These are phyloP conservation scores for Paraconiothyrium brasiliense DNA, from an alignment of 2,329 filamentous ascomycete species.

Conservation along the genomic window DNA sequence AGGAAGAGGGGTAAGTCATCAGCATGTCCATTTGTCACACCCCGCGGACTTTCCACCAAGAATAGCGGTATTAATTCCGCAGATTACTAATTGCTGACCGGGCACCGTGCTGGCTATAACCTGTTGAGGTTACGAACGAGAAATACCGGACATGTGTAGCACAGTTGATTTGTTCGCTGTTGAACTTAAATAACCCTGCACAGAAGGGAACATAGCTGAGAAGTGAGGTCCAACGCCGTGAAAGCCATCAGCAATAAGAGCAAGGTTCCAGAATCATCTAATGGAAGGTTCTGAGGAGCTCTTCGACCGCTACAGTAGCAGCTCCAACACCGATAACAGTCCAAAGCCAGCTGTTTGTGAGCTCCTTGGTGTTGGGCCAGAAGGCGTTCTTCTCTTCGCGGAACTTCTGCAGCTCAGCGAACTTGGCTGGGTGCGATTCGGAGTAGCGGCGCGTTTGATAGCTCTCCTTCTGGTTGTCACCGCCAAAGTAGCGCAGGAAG, in stretches of 20 bases:
- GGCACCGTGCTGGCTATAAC: neutral
- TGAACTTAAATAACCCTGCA: neutral
- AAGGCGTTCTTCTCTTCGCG: conserved; percentile 66
- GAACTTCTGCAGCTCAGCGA: conserved; percentile 63
- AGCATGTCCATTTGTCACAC: neutral
- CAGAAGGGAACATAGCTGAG: neutral
- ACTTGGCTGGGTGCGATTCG: conserved; percentile 61
- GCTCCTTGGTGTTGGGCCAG: conserved; percentile 63
- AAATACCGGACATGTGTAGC: too few species aligned
- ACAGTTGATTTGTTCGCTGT: neutral
- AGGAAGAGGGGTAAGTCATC: neutral
- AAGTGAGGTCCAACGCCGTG: neutral
- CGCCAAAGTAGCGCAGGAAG: conserved; percentile 66
- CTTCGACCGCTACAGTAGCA: conserved; percentile 60
- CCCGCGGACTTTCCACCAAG: neutral
- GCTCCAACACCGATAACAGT: conserved; percentile 61
- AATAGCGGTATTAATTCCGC: neutral
- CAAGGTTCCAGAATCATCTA: conserved; percentile 19
- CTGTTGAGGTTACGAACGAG: neutral
- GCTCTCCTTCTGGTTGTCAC: conserved; percentile 65
- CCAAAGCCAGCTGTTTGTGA: conserved; percentile 67
- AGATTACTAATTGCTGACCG: neutral
- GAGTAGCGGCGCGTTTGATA: conserved; percentile 64
- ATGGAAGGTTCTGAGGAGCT: conserved; percentile 45
- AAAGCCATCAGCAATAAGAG: neutral